Conservation (phyloP, 116 monocot genomes). For the Zostera marina region DNA sequence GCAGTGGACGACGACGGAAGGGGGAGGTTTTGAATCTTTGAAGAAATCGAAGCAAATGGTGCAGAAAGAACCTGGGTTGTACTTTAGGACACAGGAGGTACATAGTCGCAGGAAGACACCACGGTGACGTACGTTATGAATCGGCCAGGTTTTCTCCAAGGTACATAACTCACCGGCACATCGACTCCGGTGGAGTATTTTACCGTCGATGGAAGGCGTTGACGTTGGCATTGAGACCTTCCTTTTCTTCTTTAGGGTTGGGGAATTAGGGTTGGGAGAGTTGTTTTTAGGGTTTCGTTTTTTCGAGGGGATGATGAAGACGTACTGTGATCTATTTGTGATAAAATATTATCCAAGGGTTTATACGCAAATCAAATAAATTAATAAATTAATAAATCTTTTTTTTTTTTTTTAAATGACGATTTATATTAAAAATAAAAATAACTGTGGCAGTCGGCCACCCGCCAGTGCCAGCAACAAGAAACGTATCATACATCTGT, state of each 20-base stretch:
- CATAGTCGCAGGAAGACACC: slow-evolving; percentile 40
- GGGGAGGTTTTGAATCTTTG: slow-evolving; percentile 3
- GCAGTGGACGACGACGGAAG: slow-evolving; percentile 20
- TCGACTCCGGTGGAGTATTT: neutral
- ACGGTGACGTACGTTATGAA: slow-evolving; percentile 49
- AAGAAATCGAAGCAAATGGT: slow-evolving; percentile 42
- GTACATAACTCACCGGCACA: slow-evolving; percentile 46
- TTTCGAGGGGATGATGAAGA: neutral
- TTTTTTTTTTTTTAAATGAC: no score
- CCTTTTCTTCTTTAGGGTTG: neutral
- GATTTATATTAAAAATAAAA: no score
- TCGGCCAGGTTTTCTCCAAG: slow-evolving; percentile 36
- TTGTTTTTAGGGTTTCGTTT: neutral
- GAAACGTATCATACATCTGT: no score
- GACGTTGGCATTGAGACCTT: neutral
- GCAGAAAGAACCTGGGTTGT: slow-evolving; percentile 54
- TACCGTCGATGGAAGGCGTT: no score
- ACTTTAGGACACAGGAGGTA: slow-evolving; percentile 62
- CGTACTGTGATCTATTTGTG: neutral
- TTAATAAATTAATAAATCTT: no score
- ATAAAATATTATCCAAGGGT: neutral
- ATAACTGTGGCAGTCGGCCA: no score
- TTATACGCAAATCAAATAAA: neutral
- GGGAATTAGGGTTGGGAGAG: no score
- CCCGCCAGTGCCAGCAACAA: no score